Base-by-base conservation (phyloP, 1,139 yeast species). In the Sugiyamaella neomexicana region DNA sequence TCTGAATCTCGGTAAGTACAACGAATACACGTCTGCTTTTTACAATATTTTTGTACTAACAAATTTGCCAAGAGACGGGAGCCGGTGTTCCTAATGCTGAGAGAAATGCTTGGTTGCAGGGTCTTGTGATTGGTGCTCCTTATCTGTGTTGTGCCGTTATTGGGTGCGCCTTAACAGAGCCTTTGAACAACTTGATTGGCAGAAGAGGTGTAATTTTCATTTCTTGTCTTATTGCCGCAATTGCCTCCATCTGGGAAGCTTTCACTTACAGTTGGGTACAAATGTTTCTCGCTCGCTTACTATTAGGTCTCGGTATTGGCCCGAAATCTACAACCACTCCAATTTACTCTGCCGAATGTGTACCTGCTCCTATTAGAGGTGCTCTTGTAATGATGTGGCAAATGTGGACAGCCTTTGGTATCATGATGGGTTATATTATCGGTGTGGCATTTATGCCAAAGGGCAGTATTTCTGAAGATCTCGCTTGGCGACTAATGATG, bases 361-460 rank as follows among this genome's bases (percentile, higher is more conserved):
- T 89, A 3, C 95, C 95, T 2, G 83, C 86, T 40, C 77, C 78
- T 38, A 82, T 87, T 59, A 78, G 96, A 67, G 96, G 96, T 59
- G 82, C 90, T 1, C 73, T 88, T 59, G 90, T 87, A 50, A 86
- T 87, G 93, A 79, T 85, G 75, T 88, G 95, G 95, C 96, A 88
- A 72, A 80, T 86, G 69, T 87, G 87, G 80, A 88, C 95, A 8
- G 95, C 95, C 5, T 83, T 85, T 58, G 96, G 96, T 65, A 86
- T 88, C 64, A 85, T 86, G 82, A 75, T 87, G 63, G 95, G 95
- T 50, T 86, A 86, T 67, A 84, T 85, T 52, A 78, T 87, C 47
- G 79, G 83, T 23, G 74, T 87, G 55, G 89, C 89, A 0, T 86
- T 82, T 61, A 72, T 60, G 78, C 81, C 66, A 71, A 76, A 54